phyloP scores from a whole-genome alignment of 1,139 yeast species.

The Hansenula sp. region DNA sequence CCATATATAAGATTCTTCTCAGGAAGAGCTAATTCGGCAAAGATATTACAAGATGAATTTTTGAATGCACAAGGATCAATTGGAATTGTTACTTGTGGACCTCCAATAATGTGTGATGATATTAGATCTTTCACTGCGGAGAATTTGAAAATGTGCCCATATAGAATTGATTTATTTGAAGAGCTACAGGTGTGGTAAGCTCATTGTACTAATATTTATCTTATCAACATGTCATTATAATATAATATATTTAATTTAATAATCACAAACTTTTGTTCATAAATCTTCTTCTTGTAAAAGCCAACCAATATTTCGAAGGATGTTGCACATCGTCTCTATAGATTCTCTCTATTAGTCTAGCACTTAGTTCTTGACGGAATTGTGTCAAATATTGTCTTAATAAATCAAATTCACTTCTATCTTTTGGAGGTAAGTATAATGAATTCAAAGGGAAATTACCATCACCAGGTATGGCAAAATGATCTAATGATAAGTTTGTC shows the following conservation, averaged over 20 bases:
- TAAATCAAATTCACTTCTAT: constrained; percentile 72
- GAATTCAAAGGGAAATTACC: constrained; percentile 90
- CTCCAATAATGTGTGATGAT: constrained; percentile 49
- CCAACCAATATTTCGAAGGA: constrained; percentile 89
- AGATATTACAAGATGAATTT: constrained; percentile 16
- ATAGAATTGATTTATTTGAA: constrained; percentile 23
- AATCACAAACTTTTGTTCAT: constrained; percentile 70
- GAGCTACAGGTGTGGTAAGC: constrained; percentile 25
- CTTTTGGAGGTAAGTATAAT: constrained; percentile 72
- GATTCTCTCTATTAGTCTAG: constrained; percentile 70
- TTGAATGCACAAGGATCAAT: constrained; percentile 15
- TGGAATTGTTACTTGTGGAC: constrained; percentile 41
- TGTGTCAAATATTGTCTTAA: constrained; percentile 81
- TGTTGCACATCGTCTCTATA: constrained; percentile 49
- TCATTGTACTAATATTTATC: too few relatives aligned
- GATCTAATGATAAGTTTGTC: constrained; percentile 82
- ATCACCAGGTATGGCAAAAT: constrained; percentile 92
- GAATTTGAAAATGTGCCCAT: constrained; percentile 10
- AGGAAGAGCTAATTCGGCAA: constrained; percentile 17
- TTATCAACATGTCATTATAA: too few relatives aligned
- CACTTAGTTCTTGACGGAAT: constrained; percentile 91
- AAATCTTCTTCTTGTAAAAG: constrained; percentile 90
- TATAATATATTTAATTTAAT: not conserved
- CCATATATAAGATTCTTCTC: constrained; percentile 13
- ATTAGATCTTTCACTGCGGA: constrained; percentile 28